A percentile compares a stretch with the other conserved stretches of the same genome.
These are phyloP conservation scores for Iris macrosiphon DNA, from an alignment of 106 monocot genomes.

Conservation along the genomic window DNA sequence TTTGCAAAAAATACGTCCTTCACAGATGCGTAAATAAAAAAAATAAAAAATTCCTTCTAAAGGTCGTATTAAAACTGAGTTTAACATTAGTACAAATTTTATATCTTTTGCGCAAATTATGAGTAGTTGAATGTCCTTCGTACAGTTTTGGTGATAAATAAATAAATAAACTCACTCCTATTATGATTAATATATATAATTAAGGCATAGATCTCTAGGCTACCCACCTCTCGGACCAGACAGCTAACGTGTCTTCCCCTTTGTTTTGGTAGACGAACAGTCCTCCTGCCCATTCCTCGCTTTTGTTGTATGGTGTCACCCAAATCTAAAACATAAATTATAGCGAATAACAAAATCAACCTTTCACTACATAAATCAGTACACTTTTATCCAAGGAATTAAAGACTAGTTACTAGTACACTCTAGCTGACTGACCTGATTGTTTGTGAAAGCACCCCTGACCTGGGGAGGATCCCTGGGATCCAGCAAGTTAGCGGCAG, in stretches of 20 bases:
- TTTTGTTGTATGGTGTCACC: constrained; percentile 57
- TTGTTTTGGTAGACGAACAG: constrained; percentile 43
- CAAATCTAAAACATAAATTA: constrained; percentile 31
- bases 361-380: neutral
- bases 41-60: no score
- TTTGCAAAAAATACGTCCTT: no score
- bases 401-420: neutral
- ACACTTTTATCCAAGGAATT: neutral
- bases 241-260: constrained; percentile 58
- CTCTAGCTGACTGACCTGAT: constrained; percentile 45
- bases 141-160: no score
- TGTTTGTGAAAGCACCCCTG: constrained; percentile 78
- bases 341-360: neutral
- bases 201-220: no score
- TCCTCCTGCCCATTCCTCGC: constrained; percentile 68
- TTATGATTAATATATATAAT: no score
- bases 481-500: constrained; percentile 72
- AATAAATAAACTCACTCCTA: no score
- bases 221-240: constrained; percentile 53
- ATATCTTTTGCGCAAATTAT: no score
- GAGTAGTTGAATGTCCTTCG: no score
- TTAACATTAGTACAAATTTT: no score
- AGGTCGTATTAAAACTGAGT: no score
- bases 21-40: no score
- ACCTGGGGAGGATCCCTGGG: constrained; percentile 66